These are phyloP conservation scores for Penicillium egyptiacum DNA, from an alignment of 495 filamentous ascomycete genomes.

Conservation along the genomic window DNA sequence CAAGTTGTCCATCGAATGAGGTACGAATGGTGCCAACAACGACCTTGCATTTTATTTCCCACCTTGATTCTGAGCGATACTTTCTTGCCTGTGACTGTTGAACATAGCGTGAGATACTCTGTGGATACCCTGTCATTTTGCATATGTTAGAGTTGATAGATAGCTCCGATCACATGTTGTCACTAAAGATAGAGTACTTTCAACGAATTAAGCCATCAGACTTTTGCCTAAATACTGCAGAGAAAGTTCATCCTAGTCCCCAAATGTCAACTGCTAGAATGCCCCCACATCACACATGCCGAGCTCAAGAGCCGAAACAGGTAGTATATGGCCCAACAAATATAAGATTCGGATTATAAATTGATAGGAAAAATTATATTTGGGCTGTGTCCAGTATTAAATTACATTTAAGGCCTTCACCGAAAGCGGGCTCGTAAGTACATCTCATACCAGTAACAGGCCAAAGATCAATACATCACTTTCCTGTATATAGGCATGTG, in stretches of 20 bases:
- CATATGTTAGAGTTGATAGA: neutral
- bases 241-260: neutral
- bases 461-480: neutral
- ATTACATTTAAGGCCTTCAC: neutral
- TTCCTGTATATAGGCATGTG: constrained; percentile 1
- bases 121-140: constrained; percentile 2
- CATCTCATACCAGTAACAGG: neutral
- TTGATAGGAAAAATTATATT: neutral
- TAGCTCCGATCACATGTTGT: neutral
- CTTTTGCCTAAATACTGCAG: constrained; percentile 2
- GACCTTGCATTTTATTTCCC: constrained; percentile 3
- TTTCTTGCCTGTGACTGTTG: neutral
- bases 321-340: neutral
- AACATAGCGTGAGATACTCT: neutral
- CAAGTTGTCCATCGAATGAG: neutral
- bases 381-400: neutral
- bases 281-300: constrained; percentile 12
- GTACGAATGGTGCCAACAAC: neutral
- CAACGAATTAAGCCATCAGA: neutral
- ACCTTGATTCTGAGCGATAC: neutral
- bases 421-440: neutral
- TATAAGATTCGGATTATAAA: neutral
- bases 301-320: neutral
- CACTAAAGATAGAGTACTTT: neutral
- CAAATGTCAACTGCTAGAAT: neutral